Percentiles rank a stretch among this genome's conserved stretches.
Conservation (phyloP, 495 filamentous ascomycete species). For the Hypoxylon fuscum region DNA sequence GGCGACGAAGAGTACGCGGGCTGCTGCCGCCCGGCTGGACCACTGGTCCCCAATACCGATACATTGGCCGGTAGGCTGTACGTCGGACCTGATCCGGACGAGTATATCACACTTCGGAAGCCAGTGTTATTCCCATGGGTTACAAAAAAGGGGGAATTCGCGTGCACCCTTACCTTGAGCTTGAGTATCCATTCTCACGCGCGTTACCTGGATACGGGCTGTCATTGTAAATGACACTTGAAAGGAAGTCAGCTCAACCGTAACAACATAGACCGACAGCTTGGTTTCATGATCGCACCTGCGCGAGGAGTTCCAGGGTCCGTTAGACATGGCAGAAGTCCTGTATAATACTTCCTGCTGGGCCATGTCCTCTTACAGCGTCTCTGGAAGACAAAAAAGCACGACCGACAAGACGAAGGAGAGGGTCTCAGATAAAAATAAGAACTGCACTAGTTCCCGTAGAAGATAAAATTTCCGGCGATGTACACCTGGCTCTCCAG, state of each 20-base stretch:
- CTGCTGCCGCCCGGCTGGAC: conserved; percentile 46
- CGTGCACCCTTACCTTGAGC: conserved; percentile 57
- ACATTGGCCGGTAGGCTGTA: conserved; percentile 47
- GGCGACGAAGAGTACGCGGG: conserved; percentile 44
- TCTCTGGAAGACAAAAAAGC: conserved; percentile 27
- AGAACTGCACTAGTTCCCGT: conserved; percentile 35
- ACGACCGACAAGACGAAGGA: conserved; percentile 24
- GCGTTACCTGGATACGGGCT: conserved; percentile 32
- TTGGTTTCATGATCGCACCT: conserved; percentile 56
- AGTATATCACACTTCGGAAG: conserved; percentile 52
- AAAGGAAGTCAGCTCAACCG: conserved; percentile 46
- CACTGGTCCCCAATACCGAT: conserved; percentile 41
- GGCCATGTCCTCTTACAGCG: conserved; percentile 47
- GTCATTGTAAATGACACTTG: conserved; percentile 57
- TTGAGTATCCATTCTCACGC: conserved; percentile 49
- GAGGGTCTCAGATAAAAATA: conserved; percentile 32
- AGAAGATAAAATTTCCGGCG: conserved; percentile 22
- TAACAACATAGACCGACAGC: conserved; percentile 37
- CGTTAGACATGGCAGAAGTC: conserved; percentile 51
- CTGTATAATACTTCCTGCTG: conserved; percentile 55
- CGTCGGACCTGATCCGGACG: conserved; percentile 48
- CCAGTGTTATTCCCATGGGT: conserved; percentile 53
- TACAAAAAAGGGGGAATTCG: conserved; percentile 39
- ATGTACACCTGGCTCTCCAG: conserved; percentile 28
- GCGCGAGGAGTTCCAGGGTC: conserved; percentile 56